Evolutionary conservation across 805 yeast genomes (phyloP), one percentile per base, ranked within the genome.

Genomic region (Danielia oregonensis): DNA sequence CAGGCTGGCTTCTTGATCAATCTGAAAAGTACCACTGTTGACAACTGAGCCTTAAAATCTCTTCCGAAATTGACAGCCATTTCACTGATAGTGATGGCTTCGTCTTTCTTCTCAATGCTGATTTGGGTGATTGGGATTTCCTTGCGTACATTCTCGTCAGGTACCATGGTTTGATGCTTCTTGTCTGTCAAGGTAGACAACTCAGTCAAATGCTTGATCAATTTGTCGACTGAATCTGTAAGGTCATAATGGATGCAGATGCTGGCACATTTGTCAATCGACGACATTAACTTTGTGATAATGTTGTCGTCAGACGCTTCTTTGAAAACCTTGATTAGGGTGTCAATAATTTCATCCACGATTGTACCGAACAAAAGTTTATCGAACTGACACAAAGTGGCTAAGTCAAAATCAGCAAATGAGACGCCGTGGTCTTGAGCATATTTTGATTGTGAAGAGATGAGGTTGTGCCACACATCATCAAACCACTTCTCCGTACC

Each of bases 401-500:
- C 48, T 8, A 42, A 28, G 29, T 45, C 50, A 29, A 51, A 43
- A 14, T 48, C 55, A 5, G 23, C 34, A 18, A 34, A 33, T 1
- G 37, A 32, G 7, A 25, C 34, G 24, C 39, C 38, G 18, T 43
- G 43, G 10, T 46, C 44, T 5, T 42, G 39, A 3, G 45, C 50
- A 30, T 42, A 44, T 17, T 44, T 44, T 3, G 49, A 42, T 24
- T 70, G 75, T 17, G 74, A 70, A 1, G 75, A 69, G 27, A 85
- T 74, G 40, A 84, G 56, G 39, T 82, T 79, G 46, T 81, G 80
- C 95, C 95, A 85, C 19, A 65, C 70, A 51, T 85, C 91, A 53
- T 89, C 97, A 59, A 89, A 91, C 80, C 95, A 83, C 54, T 84
- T 87, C 14, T 87, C 85, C 8, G 88, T 86, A 11, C 91, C 93